A percentile compares a stretch with the other conserved stretches of the same genome.
These are phyloP conservation scores for Eucalyptus sideroxylon DNA, from an alignment of 345 rosid genomes.

Conservation along the genomic window DNA sequence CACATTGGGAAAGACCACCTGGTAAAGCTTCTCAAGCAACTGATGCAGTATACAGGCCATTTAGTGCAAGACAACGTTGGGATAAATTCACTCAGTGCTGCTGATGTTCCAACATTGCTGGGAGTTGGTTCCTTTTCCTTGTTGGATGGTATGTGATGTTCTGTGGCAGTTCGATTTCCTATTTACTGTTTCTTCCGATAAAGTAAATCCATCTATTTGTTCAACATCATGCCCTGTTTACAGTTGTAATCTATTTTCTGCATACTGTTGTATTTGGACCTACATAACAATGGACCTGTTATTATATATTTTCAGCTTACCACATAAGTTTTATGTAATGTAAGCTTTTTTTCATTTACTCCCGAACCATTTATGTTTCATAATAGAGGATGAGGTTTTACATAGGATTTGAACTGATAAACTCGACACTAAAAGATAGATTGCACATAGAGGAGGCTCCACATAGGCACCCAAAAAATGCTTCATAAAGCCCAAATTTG, in stretches of 20 bases:
- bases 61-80: conserved; percentile 28
- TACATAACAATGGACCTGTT: neutral
- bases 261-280: neutral
- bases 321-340: neutral
- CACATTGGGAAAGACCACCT: conserved; percentile 81
- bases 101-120: conserved; percentile 84
- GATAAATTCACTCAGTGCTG: conserved; percentile 54
- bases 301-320: neutral
- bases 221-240: neutral
- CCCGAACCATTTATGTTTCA: neutral
- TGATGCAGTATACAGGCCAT: conserved; percentile 32
- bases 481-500: neutral
- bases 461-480: neutral
- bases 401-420: neutral
- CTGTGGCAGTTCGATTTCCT: neutral
- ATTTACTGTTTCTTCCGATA: neutral
- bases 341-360: neutral
- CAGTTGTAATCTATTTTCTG: neutral
- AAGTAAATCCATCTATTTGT: neutral
- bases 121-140: conserved; percentile 90
- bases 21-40: conserved; percentile 88
- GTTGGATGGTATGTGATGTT: conserved; percentile 46
- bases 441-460: neutral
- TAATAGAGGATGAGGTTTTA: neutral
- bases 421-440: neutral